Conservation (phyloP, 2,329 filamentous ascomycete genomes). For the Aaosphaeria arxii region DNA sequence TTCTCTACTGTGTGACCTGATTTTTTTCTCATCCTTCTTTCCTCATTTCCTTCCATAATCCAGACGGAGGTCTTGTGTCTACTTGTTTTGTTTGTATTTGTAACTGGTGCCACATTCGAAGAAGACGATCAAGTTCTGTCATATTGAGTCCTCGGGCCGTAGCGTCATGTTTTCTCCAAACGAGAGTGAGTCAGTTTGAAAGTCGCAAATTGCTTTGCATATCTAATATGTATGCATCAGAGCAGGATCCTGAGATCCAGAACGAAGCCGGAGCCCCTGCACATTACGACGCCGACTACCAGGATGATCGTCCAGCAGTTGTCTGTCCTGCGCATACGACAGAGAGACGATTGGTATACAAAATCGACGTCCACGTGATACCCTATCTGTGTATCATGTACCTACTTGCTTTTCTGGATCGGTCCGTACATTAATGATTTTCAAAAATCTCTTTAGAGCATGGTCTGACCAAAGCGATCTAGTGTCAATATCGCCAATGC, state of each 20-base stretch:
- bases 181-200: constrained; percentile 23
- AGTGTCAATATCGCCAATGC: constrained; percentile 55
- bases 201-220: too few relatives aligned
- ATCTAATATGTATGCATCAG: neutral
- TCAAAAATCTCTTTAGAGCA: too few relatives aligned
- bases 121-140: too few relatives aligned
- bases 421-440: constrained; percentile 17
- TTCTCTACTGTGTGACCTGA: too few relatives aligned
- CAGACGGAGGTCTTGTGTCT: too few relatives aligned
- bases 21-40: too few relatives aligned
- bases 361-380: constrained; percentile 49
- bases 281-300: constrained; percentile 26
- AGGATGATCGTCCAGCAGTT: constrained; percentile 38
- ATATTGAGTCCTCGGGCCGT: too few relatives aligned
- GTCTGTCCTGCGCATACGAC: constrained; percentile 50
- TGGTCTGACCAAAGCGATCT: neutral
- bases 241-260: neutral
- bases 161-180: constrained; percentile 27
- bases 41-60: too few relatives aligned
- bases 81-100: too few relatives aligned
- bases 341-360: constrained; percentile 43
- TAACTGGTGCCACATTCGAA: too few relatives aligned
- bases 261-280: constrained; percentile 4
- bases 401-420: constrained; percentile 48
- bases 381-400: constrained; percentile 52